These are phyloP conservation scores for Orbilia javanica DNA, from an alignment of 2,329 filamentous ascomycete genomes.

Conservation along the genomic window DNA sequence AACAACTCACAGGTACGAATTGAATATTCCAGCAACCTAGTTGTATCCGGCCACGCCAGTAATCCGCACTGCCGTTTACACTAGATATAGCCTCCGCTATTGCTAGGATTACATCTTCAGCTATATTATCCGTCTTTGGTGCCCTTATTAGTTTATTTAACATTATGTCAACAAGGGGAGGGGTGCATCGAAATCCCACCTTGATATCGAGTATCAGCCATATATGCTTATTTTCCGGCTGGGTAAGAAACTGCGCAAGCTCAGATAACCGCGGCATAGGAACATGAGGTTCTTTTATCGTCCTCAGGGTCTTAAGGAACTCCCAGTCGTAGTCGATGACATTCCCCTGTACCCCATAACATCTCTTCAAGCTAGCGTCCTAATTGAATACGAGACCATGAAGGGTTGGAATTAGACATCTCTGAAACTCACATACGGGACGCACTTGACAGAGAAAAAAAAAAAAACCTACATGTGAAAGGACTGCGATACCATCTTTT, in stretches of 20 bases:
- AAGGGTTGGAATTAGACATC: not conserved
- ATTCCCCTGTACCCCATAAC: constrained; percentile 80
- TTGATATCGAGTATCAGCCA: constrained; percentile 94
- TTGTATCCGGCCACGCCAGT: constrained; percentile 80
- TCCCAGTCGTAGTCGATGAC: constrained; percentile 82
- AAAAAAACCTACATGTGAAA: constrained; percentile 76
- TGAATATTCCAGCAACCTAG: constrained; percentile 85
- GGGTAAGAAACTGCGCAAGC: constrained; percentile 77
- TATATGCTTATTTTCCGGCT: constrained; percentile 74
- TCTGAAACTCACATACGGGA: not conserved
- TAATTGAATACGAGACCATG: constrained; percentile 63
- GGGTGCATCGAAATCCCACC: constrained; percentile 68
- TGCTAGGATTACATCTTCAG: constrained; percentile 77
- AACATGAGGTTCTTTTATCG: constrained; percentile 75
- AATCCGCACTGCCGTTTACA: constrained; percentile 65
- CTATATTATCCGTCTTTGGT: constrained; percentile 75
- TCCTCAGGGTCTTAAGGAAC: constrained; percentile 77
- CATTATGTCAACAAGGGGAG: not conserved
- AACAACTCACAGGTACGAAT: constrained; percentile 61
- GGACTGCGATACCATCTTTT: constrained; percentile 83
- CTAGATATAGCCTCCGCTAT: constrained; percentile 75
- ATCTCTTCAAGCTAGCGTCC: constrained; percentile 82
- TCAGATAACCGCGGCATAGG: constrained; percentile 81
- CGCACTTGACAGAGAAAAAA: not conserved
- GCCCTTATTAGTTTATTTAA: not conserved